These are phyloP conservation scores for California macrophylla DNA, from an alignment of 441 rosid species.

Conservation along the genomic window DNA sequence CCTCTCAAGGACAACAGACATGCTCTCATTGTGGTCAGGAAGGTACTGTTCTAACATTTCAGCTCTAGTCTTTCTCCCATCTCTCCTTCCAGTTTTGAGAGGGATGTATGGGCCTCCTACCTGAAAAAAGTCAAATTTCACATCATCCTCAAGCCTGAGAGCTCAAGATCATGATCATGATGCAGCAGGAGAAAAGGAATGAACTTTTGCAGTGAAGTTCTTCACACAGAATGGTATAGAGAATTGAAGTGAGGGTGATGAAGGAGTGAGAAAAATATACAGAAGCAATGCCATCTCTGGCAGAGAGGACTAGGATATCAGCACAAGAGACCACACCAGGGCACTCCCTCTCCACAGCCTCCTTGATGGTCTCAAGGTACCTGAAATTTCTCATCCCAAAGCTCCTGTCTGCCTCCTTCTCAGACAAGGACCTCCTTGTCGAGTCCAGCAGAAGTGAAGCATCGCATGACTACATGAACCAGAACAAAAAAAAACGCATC, in stretches of 20 bases:
- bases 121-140: slow-evolving; percentile 25
- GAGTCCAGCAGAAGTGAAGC: slow-evolving; percentile 94
- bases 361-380: slow-evolving; percentile 75
- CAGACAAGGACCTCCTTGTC: slow-evolving; percentile 80
- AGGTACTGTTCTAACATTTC: slow-evolving; percentile 64
- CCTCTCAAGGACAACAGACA: slow-evolving; percentile 69
- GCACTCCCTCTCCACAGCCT: slow-evolving; percentile 89
- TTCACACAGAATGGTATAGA: too few species aligned
- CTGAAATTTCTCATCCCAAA: slow-evolving; percentile 92
- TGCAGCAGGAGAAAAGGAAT: too few species aligned
- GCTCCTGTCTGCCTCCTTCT: slow-evolving; percentile 93
- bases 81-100: slow-evolving; percentile 85
- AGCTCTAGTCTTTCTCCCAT: slow-evolving; percentile 75
- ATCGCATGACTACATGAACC: slow-evolving; percentile 63
- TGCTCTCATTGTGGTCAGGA: slow-evolving; percentile 93
- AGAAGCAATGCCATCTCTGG: slow-evolving; percentile 74
- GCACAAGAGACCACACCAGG: slow-evolving; percentile 90
- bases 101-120: slow-evolving; percentile 87
- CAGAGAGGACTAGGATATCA: slow-evolving; percentile 80
- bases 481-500: not conserved
- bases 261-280: slow-evolving; percentile 25
- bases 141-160: not conserved
- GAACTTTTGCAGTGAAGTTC: too few species aligned
- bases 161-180: not conserved
- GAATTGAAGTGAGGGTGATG: not conserved